A percentile compares a stretch with the other conserved stretches of the same genome.
These are phyloP conservation scores for Pholiota conissans DNA, from an alignment of 768 basidiomycete genomes.

Conservation along the genomic window DNA sequence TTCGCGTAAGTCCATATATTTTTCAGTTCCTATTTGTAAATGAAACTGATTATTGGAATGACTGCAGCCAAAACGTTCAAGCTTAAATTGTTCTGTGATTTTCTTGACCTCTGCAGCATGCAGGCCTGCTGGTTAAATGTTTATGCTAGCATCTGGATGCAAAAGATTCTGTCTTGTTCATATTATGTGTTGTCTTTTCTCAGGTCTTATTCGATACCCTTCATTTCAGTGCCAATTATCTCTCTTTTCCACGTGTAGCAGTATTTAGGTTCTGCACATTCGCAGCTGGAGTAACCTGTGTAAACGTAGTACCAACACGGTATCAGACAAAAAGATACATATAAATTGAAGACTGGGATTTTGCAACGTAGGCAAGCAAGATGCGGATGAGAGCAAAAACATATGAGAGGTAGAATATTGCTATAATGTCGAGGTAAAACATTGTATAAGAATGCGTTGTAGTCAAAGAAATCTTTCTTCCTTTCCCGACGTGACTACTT, in stretches of 20 bases:
- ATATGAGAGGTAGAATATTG: too few species aligned
- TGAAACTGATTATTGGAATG: not conserved
- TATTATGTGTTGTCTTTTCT: not conserved
- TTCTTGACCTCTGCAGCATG: not conserved
- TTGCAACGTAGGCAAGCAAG: too few species aligned
- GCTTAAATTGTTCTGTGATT: not conserved
- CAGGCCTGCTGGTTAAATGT: too few species aligned
- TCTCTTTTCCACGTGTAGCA: not conserved
- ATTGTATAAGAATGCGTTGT: too few species aligned
- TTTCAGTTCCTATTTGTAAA: not conserved
- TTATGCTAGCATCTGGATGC: not conserved
- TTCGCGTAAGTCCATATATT: conserved; percentile 29
- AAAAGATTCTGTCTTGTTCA: not conserved
- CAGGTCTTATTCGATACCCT: not conserved
- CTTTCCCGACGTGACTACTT: not conserved
- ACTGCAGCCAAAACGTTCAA: conserved; percentile 5
- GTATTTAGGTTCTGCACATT: not conserved
- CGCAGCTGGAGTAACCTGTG: not conserved
- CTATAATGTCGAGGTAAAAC: too few species aligned
- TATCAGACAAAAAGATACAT: not conserved
- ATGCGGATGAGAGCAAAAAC: too few species aligned
- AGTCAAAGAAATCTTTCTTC: too few species aligned
- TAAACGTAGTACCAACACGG: not conserved
- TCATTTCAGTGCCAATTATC: not conserved
- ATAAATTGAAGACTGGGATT: too few species aligned